phyloP scores from a whole-genome alignment of 805 yeast species.

The Kodamaea lidongshanica region DNA sequence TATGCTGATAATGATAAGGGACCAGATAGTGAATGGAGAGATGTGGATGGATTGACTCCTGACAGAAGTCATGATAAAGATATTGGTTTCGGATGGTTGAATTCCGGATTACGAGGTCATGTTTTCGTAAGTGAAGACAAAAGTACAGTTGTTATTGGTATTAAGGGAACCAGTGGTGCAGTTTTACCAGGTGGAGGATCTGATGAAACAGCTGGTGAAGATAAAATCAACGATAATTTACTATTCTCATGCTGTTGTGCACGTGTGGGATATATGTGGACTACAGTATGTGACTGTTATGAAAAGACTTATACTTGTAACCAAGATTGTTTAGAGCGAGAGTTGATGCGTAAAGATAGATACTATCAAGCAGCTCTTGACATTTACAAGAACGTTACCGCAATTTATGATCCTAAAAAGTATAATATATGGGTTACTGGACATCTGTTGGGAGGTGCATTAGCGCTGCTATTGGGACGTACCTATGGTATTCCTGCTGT shows the following conservation, averaged over 20 bases:
- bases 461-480: conserved; percentile 74
- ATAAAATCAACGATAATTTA: conserved; percentile 80
- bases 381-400: conserved; percentile 65
- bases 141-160: conserved; percentile 64
- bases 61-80: conserved; percentile 51
- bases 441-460: conserved; percentile 89
- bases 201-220: conserved; percentile 70
- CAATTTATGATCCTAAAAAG: conserved; percentile 53
- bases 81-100: conserved; percentile 80
- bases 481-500: conserved; percentile 89
- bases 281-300: conserved; percentile 92
- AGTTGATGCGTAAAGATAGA: conserved; percentile 64
- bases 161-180: conserved; percentile 91
- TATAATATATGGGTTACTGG: conserved; percentile 87
- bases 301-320: conserved; percentile 79
- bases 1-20: conserved; percentile 52
- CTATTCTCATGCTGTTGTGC: conserved; percentile 96
- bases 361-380: conserved; percentile 78
- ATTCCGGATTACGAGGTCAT: conserved; percentile 83
- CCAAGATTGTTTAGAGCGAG: conserved; percentile 77
- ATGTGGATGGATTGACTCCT: conserved; percentile 52
- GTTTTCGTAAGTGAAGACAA: conserved; percentile 60
- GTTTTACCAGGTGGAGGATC: conserved; percentile 44
- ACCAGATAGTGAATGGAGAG: conserved; percentile 74
- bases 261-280: conserved; percentile 84